Conservation (phyloP, 345 rosid genomes). For the Abelmoschus esculentus region DNA sequence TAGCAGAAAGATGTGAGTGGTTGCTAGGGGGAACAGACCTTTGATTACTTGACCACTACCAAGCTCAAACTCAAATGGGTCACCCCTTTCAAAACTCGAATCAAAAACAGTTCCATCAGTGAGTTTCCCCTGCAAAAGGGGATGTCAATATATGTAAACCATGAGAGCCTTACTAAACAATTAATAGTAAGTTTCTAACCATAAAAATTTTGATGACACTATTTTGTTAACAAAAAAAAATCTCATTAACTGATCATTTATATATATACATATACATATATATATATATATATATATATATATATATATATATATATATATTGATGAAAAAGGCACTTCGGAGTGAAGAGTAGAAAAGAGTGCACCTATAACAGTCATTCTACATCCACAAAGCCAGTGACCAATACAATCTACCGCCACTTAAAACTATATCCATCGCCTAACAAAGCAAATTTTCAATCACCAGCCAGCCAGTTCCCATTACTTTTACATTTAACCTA, state of each 20-base stretch:
- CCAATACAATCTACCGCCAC: neutral
- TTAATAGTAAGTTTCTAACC: neutral
- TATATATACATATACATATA: too few relatives aligned
- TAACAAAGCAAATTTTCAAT: too few relatives aligned
- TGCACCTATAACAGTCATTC: too few relatives aligned
- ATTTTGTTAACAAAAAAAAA: neutral
- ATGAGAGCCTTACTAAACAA: neutral
- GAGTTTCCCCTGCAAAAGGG: conserved; percentile 61
- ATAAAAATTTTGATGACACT: neutral
- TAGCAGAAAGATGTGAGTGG: neutral
- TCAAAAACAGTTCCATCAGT: conserved; percentile 94
- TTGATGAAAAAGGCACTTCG: too few relatives aligned
- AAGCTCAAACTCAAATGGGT: conserved; percentile 93
- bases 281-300: too few relatives aligned
- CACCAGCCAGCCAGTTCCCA: too few relatives aligned
- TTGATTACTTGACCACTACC: conserved; percentile 93
- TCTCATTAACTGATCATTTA: too few relatives aligned
- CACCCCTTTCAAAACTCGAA: conserved; percentile 95
- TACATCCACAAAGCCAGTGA: too few relatives aligned
- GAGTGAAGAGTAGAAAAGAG: too few relatives aligned
- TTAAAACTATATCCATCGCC: too few relatives aligned
- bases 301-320: too few relatives aligned
- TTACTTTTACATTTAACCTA: too few relatives aligned
- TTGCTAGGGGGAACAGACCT: conserved; percentile 38
- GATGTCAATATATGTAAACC: neutral